These are phyloP conservation scores for Arthrobotrys sphaeroides DNA, from an alignment of 2,329 filamentous ascomycete species.

Conservation along the genomic window DNA sequence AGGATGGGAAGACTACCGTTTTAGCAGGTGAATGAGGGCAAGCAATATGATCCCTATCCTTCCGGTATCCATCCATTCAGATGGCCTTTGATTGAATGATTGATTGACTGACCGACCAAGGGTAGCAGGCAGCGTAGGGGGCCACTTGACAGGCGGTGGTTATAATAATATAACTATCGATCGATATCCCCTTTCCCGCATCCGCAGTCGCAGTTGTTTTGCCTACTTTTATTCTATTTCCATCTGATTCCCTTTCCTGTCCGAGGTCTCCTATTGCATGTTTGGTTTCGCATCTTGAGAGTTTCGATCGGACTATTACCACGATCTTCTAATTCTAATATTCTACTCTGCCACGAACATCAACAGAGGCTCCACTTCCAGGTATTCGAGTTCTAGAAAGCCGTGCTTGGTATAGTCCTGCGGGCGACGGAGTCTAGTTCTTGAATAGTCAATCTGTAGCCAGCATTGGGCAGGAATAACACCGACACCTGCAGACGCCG, in stretches of 20 bases:
- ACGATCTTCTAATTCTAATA: too few species aligned
- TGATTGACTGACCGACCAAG: too few species aligned
- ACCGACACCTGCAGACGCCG: slow-evolving; percentile 29
- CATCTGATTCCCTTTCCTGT: neutral
- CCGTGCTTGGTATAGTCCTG: slow-evolving; percentile 8
- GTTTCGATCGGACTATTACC: too few species aligned
- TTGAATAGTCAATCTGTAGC: slow-evolving; percentile 2
- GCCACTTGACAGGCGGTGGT: slow-evolving; percentile 14
- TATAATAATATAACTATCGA: slow-evolving; percentile 11
- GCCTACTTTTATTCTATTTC: neutral
- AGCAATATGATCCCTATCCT: neutral
- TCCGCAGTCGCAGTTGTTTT: too few species aligned
- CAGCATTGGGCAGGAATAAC: slow-evolving; percentile 37
- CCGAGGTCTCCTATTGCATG: too few species aligned
- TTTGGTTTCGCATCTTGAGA: too few species aligned
- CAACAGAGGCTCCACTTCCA: neutral
- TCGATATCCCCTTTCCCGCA: neutral
- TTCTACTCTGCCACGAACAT: too few species aligned
- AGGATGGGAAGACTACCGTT: slow-evolving; percentile 24
- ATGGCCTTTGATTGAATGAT: too few species aligned
- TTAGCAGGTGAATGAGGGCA: slow-evolving; percentile 11
- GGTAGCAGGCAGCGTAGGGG: slow-evolving; percentile 2
- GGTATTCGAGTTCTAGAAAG: neutral
- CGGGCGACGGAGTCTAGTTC: slow-evolving; percentile 36
- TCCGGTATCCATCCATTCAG: too few species aligned